These are phyloP conservation scores for Podaxis sp. DNA, from an alignment of 768 basidiomycete species.

Conservation along the genomic window DNA sequence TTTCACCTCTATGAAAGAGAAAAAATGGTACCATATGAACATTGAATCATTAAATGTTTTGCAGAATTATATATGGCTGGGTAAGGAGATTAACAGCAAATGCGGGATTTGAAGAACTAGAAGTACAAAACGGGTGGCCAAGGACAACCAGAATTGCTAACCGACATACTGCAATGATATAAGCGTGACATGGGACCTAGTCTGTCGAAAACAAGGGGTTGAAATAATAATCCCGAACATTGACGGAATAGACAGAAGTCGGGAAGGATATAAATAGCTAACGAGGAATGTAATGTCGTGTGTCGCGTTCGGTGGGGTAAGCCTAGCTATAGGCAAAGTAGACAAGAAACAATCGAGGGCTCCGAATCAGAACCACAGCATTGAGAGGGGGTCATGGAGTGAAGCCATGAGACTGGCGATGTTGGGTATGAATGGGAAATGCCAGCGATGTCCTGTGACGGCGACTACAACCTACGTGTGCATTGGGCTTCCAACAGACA, in stretches of 20 bases:
- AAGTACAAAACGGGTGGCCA: not conserved
- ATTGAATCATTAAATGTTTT: not conserved
- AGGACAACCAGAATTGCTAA: not conserved
- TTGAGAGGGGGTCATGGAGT: not conserved
- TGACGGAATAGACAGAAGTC: not conserved
- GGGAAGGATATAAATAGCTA: slow-evolving; percentile 10
- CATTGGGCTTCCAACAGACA: slow-evolving; percentile 25
- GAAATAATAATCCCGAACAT: not conserved
- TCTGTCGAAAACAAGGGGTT: not conserved
- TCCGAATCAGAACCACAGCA: not conserved
- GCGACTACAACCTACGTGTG: slow-evolving; percentile 14
- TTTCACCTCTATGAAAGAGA: not conserved
- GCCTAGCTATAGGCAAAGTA: not conserved
- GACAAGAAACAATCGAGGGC: not conserved
- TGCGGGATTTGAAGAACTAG: not conserved
- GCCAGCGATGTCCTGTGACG: not conserved
- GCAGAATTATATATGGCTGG: not conserved
- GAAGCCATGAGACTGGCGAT: not conserved
- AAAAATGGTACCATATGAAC: not conserved
- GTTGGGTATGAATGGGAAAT: not conserved
- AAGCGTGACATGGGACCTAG: not conserved
- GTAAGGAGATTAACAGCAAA: not conserved
- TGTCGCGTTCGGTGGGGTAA: not conserved
- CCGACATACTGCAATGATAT: not conserved
- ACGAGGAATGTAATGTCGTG: not conserved